phyloP scores from a whole-genome alignment of 768 basidiomycete genomes.

The Mycena olivaceomarginata region DNA sequence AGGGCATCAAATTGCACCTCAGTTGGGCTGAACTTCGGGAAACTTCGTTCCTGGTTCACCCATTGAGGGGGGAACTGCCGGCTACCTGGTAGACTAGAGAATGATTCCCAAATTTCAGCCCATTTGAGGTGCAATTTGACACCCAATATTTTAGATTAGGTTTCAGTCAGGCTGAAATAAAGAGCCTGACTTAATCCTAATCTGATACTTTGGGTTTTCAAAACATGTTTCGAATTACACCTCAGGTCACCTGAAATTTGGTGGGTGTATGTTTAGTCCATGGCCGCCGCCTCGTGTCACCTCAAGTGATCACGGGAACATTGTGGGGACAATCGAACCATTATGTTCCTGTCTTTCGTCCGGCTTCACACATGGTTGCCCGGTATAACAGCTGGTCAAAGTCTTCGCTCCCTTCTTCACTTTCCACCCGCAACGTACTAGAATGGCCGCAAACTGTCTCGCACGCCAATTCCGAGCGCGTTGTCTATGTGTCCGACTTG shows the following conservation, averaged over 20 bases:
- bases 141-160: not conserved
- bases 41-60: not conserved
- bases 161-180: not conserved
- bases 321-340: not conserved
- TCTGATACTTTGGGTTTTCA: not conserved
- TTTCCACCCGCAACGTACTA: not conserved
- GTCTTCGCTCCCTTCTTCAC: not conserved
- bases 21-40: not conserved
- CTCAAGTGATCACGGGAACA: not conserved
- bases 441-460: conserved; percentile 33
- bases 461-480: conserved; percentile 3
- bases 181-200: not conserved
- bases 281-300: not conserved
- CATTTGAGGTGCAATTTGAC: not conserved
- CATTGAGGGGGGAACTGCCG: not conserved
- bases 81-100: not conserved
- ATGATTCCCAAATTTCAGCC: not conserved
- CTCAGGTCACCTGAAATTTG: not conserved
- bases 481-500: conserved; percentile 31
- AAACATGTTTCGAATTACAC: conserved; percentile 4
- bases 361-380: not conserved
- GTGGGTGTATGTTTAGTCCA: not conserved
- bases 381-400: not conserved
- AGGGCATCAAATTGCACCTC: not conserved
- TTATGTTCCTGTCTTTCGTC: not conserved